Conservation (phyloP, 495 filamentous ascomycete species). For the Trichoderma erinaceum region DNA sequence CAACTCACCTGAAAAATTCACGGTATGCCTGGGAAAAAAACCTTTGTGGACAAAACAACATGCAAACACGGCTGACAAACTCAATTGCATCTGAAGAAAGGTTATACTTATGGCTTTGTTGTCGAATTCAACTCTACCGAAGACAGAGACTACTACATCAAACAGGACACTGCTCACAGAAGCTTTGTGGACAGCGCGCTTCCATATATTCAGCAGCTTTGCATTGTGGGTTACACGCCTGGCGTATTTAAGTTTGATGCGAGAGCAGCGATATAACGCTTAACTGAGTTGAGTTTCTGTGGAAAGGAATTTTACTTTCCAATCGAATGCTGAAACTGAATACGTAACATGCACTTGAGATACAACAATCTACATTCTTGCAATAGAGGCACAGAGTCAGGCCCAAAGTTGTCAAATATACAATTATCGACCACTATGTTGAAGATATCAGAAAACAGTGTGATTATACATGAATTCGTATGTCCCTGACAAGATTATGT, state of each 20-base stretch:
- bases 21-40: no score
- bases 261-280: background rate
- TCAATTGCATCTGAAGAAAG: conserved; percentile 30
- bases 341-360: background rate
- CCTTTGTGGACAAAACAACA: background rate
- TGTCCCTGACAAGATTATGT: background rate
- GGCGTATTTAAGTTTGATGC: conserved; percentile 26
- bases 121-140: conserved; percentile 52
- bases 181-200: conserved; percentile 36
- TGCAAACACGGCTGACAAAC: background rate
- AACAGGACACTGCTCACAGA: conserved; percentile 44
- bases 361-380: background rate
- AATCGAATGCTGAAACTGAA: background rate
- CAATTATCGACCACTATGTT: no score
- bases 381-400: no score
- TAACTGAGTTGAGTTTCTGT: background rate
- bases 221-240: conserved; percentile 40
- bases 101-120: conserved; percentile 55
- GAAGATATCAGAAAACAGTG: no score
- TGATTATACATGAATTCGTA: no score
- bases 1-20: conserved; percentile 61
- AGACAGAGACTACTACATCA: conserved; percentile 53
- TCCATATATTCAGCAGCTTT: conserved; percentile 32
- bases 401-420: no score
- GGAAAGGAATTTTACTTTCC: background rate